A percentile compares a stretch with the other conserved stretches of the same genome.
Evolutionary conservation across 345 rosid species (phyloP).

Genomic region (Zanthoxylum bungeanum): DNA sequence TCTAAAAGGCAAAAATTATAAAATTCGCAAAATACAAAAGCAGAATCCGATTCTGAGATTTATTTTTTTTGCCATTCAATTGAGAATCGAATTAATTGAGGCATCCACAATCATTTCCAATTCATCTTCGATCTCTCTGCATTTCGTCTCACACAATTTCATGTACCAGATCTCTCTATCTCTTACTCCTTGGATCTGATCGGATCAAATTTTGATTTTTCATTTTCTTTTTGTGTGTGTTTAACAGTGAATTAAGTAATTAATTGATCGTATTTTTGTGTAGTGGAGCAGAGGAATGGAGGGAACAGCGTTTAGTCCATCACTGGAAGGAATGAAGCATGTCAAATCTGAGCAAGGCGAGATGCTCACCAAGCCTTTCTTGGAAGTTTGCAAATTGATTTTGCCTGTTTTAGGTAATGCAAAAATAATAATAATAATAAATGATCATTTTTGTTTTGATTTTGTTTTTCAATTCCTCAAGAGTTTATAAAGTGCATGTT

Average conservation of each 20-base stretch:
- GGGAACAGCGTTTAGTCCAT: conserved; percentile 76
- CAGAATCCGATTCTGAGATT: conserved; percentile 7
- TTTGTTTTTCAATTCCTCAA: background rate
- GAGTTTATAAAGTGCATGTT: background rate
- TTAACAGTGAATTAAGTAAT: background rate
- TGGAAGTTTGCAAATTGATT: conserved; percentile 81
- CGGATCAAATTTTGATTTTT: background rate
- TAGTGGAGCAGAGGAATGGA: conserved; percentile 40
- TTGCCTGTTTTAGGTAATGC: conserved; percentile 89
- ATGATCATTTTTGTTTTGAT: background rate
- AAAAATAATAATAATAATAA: too few species aligned
- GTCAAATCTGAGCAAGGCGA: conserved; percentile 67
- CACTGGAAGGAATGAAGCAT: conserved; percentile 84
- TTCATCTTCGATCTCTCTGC: background rate
- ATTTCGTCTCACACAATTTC: background rate
- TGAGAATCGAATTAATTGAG: background rate
- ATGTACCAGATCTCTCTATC: conserved; percentile 4
- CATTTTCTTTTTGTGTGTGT: background rate
- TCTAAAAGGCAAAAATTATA: background rate
- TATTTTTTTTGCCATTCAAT: background rate
- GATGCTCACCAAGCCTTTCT: conserved; percentile 79
- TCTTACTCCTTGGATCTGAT: background rate
- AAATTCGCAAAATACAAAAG: background rate
- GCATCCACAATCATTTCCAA: background rate
- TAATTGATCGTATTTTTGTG: background rate